Conservation (phyloP, 257 asterid species). For the Plantago ovata region DNA sequence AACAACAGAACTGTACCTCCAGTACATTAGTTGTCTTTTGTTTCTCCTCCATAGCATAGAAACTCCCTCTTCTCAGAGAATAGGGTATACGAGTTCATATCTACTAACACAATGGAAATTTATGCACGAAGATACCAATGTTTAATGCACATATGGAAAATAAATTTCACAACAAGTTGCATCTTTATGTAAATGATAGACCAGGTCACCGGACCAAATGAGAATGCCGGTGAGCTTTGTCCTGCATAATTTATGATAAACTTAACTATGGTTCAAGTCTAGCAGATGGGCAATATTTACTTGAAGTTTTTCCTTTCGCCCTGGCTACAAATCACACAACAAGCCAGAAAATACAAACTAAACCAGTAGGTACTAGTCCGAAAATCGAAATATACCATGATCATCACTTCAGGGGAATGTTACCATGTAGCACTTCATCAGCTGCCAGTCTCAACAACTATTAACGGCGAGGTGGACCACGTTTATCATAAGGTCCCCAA, state of each 20-base stretch:
- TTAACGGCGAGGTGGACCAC: constrained; percentile 50
- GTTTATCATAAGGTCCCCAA: constrained; percentile 62
- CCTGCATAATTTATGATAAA: not conserved
- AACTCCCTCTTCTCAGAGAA: too few species aligned
- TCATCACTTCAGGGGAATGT: not conserved
- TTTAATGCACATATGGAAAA: too few species aligned
- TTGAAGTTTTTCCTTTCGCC: not conserved
- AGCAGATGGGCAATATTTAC: not conserved
- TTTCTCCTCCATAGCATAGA: too few species aligned
- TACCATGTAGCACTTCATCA: not conserved
- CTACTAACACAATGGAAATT: too few species aligned
- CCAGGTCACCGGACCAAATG: not conserved
- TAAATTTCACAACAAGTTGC: too few species aligned
- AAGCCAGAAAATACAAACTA: not conserved
- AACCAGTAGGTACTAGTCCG: not conserved
- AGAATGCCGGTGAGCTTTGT: not conserved
- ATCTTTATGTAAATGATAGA: not conserved
- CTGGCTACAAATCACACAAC: not conserved
- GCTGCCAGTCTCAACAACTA: constrained; percentile 12
- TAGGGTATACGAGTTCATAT: too few species aligned
- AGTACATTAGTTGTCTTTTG: too few species aligned
- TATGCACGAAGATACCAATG: too few species aligned
- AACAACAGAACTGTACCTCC: too few species aligned
- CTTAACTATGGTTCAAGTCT: not conserved
- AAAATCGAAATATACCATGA: not conserved